Evolutionary conservation across 306 rosid species (phyloP).

Genomic region (apple (Malus domestica)): ASM211411v1 NC_041800.1:9235001-9235500

Average conservation of each 20-base stretch:
- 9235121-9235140: neutral
- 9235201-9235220: too few species aligned
- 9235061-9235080: conserved; percentile 29
- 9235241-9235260: too few species aligned
- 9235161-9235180: neutral
- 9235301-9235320: too few species aligned
- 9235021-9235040: conserved; percentile 3
- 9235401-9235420: neutral
- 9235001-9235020: conserved; percentile 2
- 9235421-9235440: neutral
- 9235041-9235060: conserved; percentile 45
- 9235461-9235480: neutral
- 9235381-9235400: neutral
- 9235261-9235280: too few species aligned
- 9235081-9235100: conserved; percentile 49
- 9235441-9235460: neutral
- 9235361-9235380: too few species aligned
- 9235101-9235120: conserved; percentile 29
- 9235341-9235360: too few species aligned
- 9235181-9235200: neutral
- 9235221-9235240: too few species aligned
- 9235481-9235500: conserved; percentile 58
- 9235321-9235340: too few species aligned
- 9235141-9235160: neutral
- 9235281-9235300: too few species aligned